Evolutionary conservation across 1,139 yeast genomes (phyloP), one percentile per base, ranked within the genome.

Genomic region (Debaryomyces sp.): DNA sequence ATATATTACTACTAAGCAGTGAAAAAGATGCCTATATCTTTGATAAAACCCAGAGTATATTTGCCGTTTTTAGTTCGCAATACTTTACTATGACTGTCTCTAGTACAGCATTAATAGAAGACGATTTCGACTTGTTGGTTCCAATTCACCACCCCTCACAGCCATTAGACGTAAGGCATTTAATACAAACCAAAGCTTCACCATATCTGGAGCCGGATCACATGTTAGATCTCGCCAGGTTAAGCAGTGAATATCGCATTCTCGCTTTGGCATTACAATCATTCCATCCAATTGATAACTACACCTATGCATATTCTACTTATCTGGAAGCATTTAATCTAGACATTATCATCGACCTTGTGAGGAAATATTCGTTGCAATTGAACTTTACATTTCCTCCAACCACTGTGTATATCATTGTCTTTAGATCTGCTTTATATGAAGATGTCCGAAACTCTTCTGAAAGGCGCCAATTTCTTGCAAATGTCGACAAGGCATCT

Each of bases 141-240:
- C 54, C 56, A 13, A 22, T 52, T 2, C 38, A 36, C 8, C 43
- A 37, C 15, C 37, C 32, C 18, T 24, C 22, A 15, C 27, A 34
- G 46, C 17, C 26, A 21, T 27, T 26, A n/a, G 29, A 27, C 21
- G 9, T 44, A 30, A 21, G 27, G 22, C 12, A 26, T 10, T 4
- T 34, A 39, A 13, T 26, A 35, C 17, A 33, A 13, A 61, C 66
- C 39, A 54, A 63, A 40, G 54, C 71, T 4, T 66, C 70, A 18
- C 73, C 73, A 3, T 68, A 66, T 48, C 44, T 48, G 26, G 70
- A 66, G 12, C 43, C 41, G n/a, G 54, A 50, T 1, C 72, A 68
- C 46, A 50, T 59, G 40, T 50, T 68, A 8, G 59, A 64, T 13
- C 47, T 68, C 24, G 49, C 54, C 13, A 53, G 51, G 3, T 50